Conservation (phyloP, 192 early-diverging fungal genomes). For the Funneliformis mosseae region DNA sequence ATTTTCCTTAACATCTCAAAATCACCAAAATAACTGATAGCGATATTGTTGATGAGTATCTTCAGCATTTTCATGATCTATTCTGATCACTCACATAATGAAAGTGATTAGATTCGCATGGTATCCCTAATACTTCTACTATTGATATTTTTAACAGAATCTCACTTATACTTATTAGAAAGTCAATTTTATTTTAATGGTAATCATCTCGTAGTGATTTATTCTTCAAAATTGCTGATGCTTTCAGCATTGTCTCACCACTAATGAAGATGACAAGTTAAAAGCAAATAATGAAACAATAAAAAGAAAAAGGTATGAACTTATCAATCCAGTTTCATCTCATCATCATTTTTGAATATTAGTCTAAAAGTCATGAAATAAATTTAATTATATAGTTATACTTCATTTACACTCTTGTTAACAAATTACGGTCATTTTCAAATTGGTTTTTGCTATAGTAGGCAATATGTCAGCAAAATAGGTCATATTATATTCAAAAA, state of each 20-base stretch:
- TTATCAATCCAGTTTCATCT: neutral
- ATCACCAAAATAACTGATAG: neutral
- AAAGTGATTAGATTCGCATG: neutral
- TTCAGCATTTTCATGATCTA: neutral
- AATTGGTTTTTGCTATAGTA: slow-evolving; percentile 3
- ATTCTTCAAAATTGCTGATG: neutral
- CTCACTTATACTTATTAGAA: neutral
- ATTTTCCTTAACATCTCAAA: neutral
- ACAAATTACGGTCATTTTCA: neutral
- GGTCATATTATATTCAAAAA: neutral
- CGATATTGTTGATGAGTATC: neutral
- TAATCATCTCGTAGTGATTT: neutral
- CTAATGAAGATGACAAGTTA: neutral
- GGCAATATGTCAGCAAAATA: neutral
- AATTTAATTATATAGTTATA: slow-evolving; percentile 5
- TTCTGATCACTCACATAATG: slow-evolving; percentile 21
- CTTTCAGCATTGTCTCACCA: neutral
- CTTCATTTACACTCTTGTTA: neutral
- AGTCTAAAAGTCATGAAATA: neutral
- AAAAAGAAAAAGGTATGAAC: neutral
- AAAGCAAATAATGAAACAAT: neutral
- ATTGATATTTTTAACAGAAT: neutral
- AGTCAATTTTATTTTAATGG: neutral
- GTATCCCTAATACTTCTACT: neutral
- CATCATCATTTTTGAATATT: neutral